A percentile compares a stretch with the other conserved stretches of the same genome.
phyloP scores from a whole-genome alignment of 768 basidiomycete species.

The Plicaturopsis crispa region DNA sequence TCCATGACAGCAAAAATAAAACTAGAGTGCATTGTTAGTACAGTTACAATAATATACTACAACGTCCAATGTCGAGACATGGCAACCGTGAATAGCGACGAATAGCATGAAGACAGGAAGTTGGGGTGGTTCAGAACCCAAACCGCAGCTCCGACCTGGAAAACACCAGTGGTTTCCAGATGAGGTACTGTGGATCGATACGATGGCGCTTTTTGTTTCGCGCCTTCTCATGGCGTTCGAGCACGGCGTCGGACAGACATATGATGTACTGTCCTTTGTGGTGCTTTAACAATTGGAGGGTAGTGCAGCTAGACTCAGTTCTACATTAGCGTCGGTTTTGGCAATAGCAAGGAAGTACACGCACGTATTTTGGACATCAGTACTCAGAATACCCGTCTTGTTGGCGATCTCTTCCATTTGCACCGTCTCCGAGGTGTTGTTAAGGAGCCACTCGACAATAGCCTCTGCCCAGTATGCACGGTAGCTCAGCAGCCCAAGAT shows the following conservation, averaged over 20 bases:
- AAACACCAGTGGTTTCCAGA: constrained; percentile 95
- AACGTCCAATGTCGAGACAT: no score
- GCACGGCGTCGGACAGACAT: constrained; percentile 81
- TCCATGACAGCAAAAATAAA: no score
- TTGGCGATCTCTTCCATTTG: constrained; percentile 97
- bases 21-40: constrained; percentile 9
- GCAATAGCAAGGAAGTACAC: constrained; percentile 25
- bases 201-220: constrained; percentile 69
- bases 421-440: constrained; percentile 64
- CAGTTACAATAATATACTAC: constrained; percentile 13
- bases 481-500: constrained; percentile 88
- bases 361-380: constrained; percentile 98
- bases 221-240: constrained; percentile 86
- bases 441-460: constrained; percentile 84
- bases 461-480: constrained; percentile 97
- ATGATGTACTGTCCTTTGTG: constrained; percentile 94
- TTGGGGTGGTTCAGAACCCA: constrained; percentile 27
- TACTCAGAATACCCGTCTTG: constrained; percentile 89
- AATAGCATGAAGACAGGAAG: neutral
- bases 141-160: constrained; percentile 86
- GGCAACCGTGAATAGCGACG: no score
- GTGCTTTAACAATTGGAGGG: constrained; percentile 90
- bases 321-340: neutral
- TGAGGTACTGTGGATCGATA: constrained; percentile 72
- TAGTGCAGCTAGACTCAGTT: constrained; percentile 64